These are phyloP conservation scores for Candida stauntonica DNA, from an alignment of 805 yeast species.

Conservation along the genomic window DNA sequence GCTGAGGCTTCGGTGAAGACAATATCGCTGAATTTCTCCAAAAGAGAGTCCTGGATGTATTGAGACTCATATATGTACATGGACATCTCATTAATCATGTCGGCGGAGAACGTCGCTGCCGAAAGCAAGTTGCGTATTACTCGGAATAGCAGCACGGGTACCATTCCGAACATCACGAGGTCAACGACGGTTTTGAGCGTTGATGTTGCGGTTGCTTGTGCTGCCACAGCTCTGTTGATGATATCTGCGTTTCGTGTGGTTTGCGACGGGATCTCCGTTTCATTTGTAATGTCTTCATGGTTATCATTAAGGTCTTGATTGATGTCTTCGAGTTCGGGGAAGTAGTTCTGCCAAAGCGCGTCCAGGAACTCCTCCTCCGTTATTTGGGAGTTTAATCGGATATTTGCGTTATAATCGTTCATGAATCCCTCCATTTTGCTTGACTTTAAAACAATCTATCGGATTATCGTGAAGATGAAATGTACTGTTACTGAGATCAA, in stretches of 20 bases:
- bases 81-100: conserved; percentile 16
- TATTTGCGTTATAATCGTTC: no score
- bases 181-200: conserved; percentile 8
- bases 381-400: no score
- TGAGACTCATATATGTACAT: conserved; percentile 4
- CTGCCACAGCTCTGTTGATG: not conserved
- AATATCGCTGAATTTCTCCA: conserved; percentile 12
- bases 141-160: conserved; percentile 12
- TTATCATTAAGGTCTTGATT: no score
- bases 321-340: no score
- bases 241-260: not conserved
- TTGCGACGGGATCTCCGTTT: no score
- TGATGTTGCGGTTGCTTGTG: not conserved
- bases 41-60: conserved; percentile 4
- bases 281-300: no score
- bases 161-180: conserved; percentile 8
- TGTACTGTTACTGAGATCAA: no score
- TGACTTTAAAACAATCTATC: no score
- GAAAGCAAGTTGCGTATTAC: conserved; percentile 11
- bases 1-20: conserved; percentile 4
- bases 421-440: no score
- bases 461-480: no score
- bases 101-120: conserved; percentile 15
- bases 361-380: no score
- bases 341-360: no score